Conservation (phyloP, 495 filamentous ascomycete genomes). For the Amniculicola lignicola region DNA sequence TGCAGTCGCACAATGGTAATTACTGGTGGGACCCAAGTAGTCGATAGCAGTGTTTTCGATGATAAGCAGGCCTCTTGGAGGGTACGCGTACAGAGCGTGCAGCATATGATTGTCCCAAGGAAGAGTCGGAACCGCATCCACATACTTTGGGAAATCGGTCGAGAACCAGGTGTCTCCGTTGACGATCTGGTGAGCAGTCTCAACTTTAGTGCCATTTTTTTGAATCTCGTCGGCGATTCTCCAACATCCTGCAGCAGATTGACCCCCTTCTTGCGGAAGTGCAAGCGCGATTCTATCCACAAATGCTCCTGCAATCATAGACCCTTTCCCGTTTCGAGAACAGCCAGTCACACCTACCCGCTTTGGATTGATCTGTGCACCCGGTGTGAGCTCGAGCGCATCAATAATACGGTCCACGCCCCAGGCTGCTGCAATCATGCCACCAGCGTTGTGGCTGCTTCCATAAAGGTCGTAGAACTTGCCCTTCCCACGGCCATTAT, state of each 20-base stretch:
- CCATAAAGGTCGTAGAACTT: conserved; percentile 50
- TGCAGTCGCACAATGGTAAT: not conserved
- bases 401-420: conserved; percentile 48
- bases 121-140: conserved; percentile 15
- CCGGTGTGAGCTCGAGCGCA: conserved; percentile 42
- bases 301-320: conserved; percentile 48
- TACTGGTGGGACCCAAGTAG: conserved; percentile 1
- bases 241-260: conserved; percentile 47
- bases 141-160: conserved; percentile 36
- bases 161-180: conserved; percentile 47
- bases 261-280: conserved; percentile 50
- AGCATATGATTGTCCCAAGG: conserved; percentile 33
- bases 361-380: conserved; percentile 41
- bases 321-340: conserved; percentile 51
- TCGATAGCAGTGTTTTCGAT: conserved; percentile 23
- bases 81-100: conserved; percentile 22
- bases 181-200: conserved; percentile 47
- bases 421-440: conserved; percentile 48
- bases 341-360: conserved; percentile 48
- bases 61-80: conserved; percentile 20
- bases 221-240: conserved; percentile 42
- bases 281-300: conserved; percentile 46
- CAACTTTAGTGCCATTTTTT: conserved; percentile 39
- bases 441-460: conserved; percentile 35
- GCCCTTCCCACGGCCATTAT: conserved; percentile 43